These are phyloP conservation scores for Russula abietina DNA, from an alignment of 768 basidiomycete species.

Conservation along the genomic window DNA sequence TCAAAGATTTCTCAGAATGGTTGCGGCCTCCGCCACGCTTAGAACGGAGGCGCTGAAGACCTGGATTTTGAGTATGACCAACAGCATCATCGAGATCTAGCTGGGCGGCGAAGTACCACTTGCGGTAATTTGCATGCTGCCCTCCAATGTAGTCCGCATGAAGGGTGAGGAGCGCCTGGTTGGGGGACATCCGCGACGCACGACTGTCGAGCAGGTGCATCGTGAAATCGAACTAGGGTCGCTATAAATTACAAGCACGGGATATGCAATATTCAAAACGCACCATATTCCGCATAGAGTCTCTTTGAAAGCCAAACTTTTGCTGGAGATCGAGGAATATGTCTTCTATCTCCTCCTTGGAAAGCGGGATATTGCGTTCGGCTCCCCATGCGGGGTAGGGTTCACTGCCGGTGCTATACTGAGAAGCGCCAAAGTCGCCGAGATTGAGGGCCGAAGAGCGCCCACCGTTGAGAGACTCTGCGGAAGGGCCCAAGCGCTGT, in stretches of 20 bases:
- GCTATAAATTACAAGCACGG: conserved; percentile 6
- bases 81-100: conserved; percentile 97
- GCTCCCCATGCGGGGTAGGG: conserved; percentile 92
- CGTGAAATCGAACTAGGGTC: conserved; percentile 81
- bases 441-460: conserved; percentile 73
- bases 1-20: conserved; percentile 56
- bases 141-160: conserved; percentile 99
- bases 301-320: conserved; percentile 97
- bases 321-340: conserved; percentile 95
- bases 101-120: conserved; percentile 99
- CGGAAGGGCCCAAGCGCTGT: conserved; percentile 63
- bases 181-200: conserved; percentile 94
- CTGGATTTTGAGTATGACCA: conserved; percentile 87
- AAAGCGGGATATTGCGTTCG: conserved; percentile 89
- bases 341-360: conserved; percentile 99
- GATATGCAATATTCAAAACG: conserved; percentile 5
- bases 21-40: conserved; percentile 50
- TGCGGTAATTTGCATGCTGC: conserved; percentile 96
- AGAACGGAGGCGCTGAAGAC: conserved; percentile 76
- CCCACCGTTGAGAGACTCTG: conserved; percentile 66
- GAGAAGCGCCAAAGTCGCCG: conserved; percentile 50
- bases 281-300: conserved; percentile 95
- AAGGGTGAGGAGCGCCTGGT: conserved; percentile 88
- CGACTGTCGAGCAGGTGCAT: conserved; percentile 98
- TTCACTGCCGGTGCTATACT: conserved; percentile 52